Base-by-base conservation (phyloP, 2,329 filamentous ascomycete species). In the Penicillium sp. region DNA sequence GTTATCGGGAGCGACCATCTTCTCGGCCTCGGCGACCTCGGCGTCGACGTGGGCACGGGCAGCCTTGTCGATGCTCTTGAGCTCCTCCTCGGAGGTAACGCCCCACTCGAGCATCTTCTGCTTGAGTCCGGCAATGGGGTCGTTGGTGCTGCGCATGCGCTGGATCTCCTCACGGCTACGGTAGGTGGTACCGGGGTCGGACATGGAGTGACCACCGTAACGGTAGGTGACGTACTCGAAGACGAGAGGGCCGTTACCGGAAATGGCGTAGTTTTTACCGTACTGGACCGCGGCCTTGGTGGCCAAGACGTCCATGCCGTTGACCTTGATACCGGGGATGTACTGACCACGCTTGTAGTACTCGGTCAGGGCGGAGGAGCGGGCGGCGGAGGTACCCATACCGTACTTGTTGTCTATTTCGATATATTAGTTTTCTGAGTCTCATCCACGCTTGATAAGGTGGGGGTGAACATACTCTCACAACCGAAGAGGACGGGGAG, bases 311-410 rank as follows among this genome's bases (percentile, higher is more conserved):
- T 99, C 95, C 95, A 99, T 99, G 74, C 91, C 95, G 82, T 99
- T 99, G 79, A 99, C 91, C 86, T 99, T 99, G 71, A 99, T 87
- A 82, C 95, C 95, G 57, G 95, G 93, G 68, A 99, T 99, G 84
- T 98, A 99, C 82, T 99, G 95, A 67, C 95, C 95, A 81, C 95
- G 93, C 89, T 98, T 98, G 87, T 99, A 98, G 88, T 99, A 99
- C 79, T 99, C 95, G 77, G 95, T 98, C 75, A 97, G 82, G 70
- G 95, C 95, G 59, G 95, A 93, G 60, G 95, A 93, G 72, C 95
- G 92, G 79, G 89, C 89, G 67, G 95, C 93, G 60, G 95, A 90
- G 63, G 95, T 99, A 81, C 95, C 95, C 95, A 99, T 99, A 78
- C 95, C 95, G 78, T 99, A 99, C 82, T 99, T 99, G 90, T 99